A percentile compares a stretch with the other conserved stretches of the same genome.
Evolutionary conservation across 305 asterid genomes (phyloP).

Genomic region (Fraxinus angustifolia): DNA sequence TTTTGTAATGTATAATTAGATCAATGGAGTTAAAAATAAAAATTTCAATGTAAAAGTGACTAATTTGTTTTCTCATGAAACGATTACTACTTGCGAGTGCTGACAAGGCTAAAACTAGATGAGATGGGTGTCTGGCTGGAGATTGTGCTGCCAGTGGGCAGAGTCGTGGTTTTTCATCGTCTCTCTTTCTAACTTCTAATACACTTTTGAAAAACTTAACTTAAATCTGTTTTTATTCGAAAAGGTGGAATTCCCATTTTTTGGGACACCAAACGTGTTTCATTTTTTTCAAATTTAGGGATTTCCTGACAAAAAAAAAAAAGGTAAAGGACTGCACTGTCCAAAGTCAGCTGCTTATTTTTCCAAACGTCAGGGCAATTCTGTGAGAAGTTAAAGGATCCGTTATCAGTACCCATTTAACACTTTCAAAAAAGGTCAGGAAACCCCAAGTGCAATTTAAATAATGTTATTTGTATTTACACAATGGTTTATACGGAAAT

Average conservation of each 20-base stretch:
- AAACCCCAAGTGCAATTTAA: no score
- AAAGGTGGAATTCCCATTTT: not conserved
- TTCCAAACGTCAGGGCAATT: not conserved
- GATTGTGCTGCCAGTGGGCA: not conserved
- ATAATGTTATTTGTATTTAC: no score
- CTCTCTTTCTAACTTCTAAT: not conserved
- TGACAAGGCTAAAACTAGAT: not conserved
- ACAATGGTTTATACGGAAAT: not conserved
- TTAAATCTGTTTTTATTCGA: not conserved
- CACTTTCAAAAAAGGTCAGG: no score
- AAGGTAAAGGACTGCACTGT: not conserved
- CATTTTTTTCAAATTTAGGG: not conserved
- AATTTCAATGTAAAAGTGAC: not conserved
- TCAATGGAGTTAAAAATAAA: not conserved
- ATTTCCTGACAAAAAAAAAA: not conserved
- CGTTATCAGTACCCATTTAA: not conserved
- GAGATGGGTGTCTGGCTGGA: not conserved
- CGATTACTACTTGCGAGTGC: not conserved
- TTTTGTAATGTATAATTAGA: not conserved
- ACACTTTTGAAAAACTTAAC: not conserved
- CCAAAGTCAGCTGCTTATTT: not conserved
- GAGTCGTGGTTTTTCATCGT: not conserved
- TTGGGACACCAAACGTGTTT: not conserved
- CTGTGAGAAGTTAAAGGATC: not conserved
- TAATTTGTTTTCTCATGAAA: not conserved